These are phyloP conservation scores for Straminergon stramineum DNA, from an alignment of 225 moss, liverwort and hornwort species.

Conservation along the genomic window DNA sequence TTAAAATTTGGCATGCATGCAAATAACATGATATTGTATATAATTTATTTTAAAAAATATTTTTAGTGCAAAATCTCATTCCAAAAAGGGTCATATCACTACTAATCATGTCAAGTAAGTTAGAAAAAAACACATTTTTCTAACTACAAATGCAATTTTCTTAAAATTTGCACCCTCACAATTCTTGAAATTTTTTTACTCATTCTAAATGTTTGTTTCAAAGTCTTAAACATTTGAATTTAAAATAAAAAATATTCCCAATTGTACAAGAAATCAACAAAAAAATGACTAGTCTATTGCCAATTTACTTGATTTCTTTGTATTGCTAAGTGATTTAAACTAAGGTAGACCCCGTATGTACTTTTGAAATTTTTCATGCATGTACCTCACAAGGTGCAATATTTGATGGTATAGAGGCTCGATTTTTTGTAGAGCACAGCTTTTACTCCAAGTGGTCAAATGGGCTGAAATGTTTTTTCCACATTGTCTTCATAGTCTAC, in stretches of 20 bases:
- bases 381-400: neutral
- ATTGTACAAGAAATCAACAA: neutral
- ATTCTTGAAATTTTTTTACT: neutral
- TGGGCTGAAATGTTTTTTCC: neutral
- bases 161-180: neutral
- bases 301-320: neutral
- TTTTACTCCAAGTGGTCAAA: no score
- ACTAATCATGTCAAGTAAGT: fast-evolving
- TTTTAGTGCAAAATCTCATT: neutral
- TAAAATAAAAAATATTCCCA: neutral
- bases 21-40: neutral
- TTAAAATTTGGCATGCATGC: neutral
- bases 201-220: neutral
- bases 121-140: neutral
- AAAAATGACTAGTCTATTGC: neutral
- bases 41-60: fast-evolving
- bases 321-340: neutral
- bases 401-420: neutral
- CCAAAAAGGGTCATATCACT: no score
- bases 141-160: neutral
- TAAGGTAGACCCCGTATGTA: fast-evolving
- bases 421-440: neutral
- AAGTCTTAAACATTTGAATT: fast-evolving
- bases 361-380: neutral
- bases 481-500: neutral